Evolutionary conservation across 1,284 basidiomycete genomes (phyloP), one percentile per base, ranked within the genome.

Genomic region (Rhodofomes roseus): DNA sequence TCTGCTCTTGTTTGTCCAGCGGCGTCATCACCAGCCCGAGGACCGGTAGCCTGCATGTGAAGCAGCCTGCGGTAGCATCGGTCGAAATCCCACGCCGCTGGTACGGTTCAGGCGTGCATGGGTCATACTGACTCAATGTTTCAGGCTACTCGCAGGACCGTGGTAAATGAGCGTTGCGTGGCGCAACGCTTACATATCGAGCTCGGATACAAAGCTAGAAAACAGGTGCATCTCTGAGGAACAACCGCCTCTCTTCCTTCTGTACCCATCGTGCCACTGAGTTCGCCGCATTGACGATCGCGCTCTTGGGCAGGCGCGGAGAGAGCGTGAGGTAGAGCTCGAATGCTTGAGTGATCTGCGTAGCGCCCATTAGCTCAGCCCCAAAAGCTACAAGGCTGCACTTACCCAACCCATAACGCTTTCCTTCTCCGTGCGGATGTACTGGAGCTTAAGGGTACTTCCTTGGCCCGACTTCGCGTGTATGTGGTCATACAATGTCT

Each of bases 261-360:
- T 92, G 90, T 20, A 97, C 87, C 96, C 96, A 99, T 39, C 88
- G 81, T 18, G 89, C 89, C 31, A 98, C 87, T 0, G 88, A 81
- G 71, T 98, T 96, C 8, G 96, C 96, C 1, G 93, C 89, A 18
- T 87, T 85, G 9, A 97, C 87, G 0, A 87, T 87, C 0, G 92
- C 92, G 54, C 84, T 86, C 79, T 98, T 97, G 1, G 94, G 89
- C 54, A 98, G 71, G 54, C 85, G 80, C 1, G 95, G 92, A 1
- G 92, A 91, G 9, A 96, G 74, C 0, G 90, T 80, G 55, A 98
- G 74, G 71, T 98, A 98, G 22, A 99, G 75, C 73, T 98, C 96
- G 68, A 98, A 98, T 0, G 89, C 87, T 66, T 92, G 87, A 0
- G 95, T 98, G 62, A 96, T 91, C 96, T 97, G 58, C 29, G 27